These are phyloP conservation scores for Xylaria hypoxylon DNA, from an alignment of 2,329 filamentous ascomycete genomes.

Conservation along the genomic window DNA sequence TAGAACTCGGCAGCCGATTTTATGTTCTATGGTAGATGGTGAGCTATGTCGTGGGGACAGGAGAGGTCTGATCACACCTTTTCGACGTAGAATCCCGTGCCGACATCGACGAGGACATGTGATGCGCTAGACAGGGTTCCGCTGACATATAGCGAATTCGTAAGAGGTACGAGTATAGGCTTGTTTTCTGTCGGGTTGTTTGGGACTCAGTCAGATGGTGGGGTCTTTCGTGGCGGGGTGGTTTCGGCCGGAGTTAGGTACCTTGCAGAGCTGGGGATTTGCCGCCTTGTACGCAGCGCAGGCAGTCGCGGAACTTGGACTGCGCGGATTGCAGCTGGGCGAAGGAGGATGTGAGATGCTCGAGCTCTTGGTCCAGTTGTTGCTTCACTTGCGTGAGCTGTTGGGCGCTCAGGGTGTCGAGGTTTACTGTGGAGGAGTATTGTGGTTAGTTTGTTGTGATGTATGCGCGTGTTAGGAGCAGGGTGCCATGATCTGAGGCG, in stretches of 20 bases:
- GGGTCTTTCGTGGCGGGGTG: background rate
- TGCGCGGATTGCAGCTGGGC: conserved; percentile 90
- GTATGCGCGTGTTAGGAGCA: background rate
- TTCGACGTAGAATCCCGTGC: conserved; percentile 67
- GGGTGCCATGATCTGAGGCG: background rate
- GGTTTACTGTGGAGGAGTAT: conserved; percentile 59
- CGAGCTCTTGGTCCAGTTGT: conserved; percentile 94
- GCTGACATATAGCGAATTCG: conserved; percentile 92
- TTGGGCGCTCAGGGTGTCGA: conserved; percentile 82
- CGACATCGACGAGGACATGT: conserved; percentile 66
- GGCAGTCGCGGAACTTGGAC: conserved; percentile 90
- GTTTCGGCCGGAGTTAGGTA: conserved; percentile 29
- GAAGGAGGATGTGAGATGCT: conserved; percentile 92
- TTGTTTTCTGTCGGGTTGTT: conserved; percentile 53
- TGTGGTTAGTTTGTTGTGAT: conserved; percentile 11
- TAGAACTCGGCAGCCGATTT: conserved; percentile 68
- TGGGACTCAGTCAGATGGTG: conserved; percentile 18
- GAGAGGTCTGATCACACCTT: conserved; percentile 70
- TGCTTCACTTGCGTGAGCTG: conserved; percentile 94
- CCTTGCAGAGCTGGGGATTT: conserved; percentile 54
- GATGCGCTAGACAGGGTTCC: conserved; percentile 80
- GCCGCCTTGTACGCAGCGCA: conserved; percentile 77
- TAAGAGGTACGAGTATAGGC: conserved; percentile 89
- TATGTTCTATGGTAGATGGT: conserved; percentile 56
- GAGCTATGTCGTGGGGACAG: conserved; percentile 8